phyloP scores from a whole-genome alignment of 176 grass and related monocot genomes.

The Eleusine indica region DNA sequence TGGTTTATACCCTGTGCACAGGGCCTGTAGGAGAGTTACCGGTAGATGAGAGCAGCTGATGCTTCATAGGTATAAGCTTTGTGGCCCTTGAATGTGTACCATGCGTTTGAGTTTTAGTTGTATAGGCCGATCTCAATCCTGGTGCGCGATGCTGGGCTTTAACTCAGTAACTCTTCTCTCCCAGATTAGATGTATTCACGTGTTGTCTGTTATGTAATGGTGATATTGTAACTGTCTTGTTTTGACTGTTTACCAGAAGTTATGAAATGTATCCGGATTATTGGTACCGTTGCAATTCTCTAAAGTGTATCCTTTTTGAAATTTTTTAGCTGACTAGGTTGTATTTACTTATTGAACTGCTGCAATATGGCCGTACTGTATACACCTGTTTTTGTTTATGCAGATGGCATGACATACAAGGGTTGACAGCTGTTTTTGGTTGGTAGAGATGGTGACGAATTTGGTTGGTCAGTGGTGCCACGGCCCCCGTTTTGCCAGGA shows the following conservation, averaged over 20 bases:
- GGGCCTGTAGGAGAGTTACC: slow-evolving; percentile 33
- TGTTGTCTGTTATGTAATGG: slow-evolving; percentile 38
- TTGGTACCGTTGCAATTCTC: not conserved
- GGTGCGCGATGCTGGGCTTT: slow-evolving; percentile 20
- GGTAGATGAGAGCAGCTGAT: slow-evolving; percentile 37
- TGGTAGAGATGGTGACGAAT: not conserved
- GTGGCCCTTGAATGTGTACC: slow-evolving; percentile 14
- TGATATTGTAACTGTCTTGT: slow-evolving; percentile 4
- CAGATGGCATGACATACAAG: not conserved
- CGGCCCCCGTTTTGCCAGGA: not conserved
- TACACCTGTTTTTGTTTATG: not conserved
- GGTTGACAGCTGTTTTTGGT: not conserved
- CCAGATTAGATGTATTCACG: not conserved
- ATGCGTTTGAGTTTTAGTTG: slow-evolving; percentile 47
- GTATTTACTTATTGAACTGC: not conserved
- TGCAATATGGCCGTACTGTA: not conserved
- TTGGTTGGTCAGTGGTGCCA: not conserved
- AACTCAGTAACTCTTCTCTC: slow-evolving; percentile 23
- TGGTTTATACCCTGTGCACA: slow-evolving; percentile 22
- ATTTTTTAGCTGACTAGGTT: not conserved
- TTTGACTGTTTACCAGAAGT: not conserved
- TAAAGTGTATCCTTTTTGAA: not conserved
- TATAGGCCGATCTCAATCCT: slow-evolving; percentile 51
- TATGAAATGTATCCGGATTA: slow-evolving; percentile 7
- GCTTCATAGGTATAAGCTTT: slow-evolving; percentile 35